Base-by-base conservation (phyloP, 441 rosid genomes). In the Arabidopsis lyrata region DNA sequence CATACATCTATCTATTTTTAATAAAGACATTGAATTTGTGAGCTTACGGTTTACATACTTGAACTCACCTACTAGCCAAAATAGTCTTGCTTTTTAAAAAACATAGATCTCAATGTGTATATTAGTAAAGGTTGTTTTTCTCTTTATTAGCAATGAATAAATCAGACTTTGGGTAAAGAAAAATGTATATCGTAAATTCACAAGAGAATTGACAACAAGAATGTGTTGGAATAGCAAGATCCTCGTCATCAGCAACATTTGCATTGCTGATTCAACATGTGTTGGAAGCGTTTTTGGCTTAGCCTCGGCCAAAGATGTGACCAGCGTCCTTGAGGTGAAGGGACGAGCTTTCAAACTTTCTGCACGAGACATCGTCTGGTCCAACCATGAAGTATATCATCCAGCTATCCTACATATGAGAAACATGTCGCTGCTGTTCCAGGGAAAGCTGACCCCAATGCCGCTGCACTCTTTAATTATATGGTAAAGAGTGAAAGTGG, bases 401-500 rank as follows among this genome's bases (percentile, higher is more conserved):
- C 87, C 29, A 74, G 79, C 84, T 29, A 29, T 81, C 91, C 97
- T 54, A 82, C 87, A 18, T 84, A 81, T 82, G 82, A 87, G 97
- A 96, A 93, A 83, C 86, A 97, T 52, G 82, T 93, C 27, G 91
- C 95, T 80, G 97, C 99, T 6, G 83, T 89, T 77, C 90, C 86
- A 31, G 81, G 77, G 77, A 85, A 81, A 45, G 49, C 78, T 83
- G 74, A 85, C 92, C 61, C 97, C 98, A 57, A 95, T 95, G 99
- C 98, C 98, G 48, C 62, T 91, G 68, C 84, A 77, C 49, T 79
- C 81, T 65, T 31, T 38, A 11, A 9, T 29, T 29, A 0, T 29
- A 29, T 29, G 1, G 1, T 29, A 29, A 29, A 29, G 31, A 29
- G 31, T 5, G 5, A 29, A 29, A 22, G 24, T 22, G 2, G 3